phyloP scores from a whole-genome alignment of 345 rosid genomes.

The Eucalyptus sp. region DNA sequence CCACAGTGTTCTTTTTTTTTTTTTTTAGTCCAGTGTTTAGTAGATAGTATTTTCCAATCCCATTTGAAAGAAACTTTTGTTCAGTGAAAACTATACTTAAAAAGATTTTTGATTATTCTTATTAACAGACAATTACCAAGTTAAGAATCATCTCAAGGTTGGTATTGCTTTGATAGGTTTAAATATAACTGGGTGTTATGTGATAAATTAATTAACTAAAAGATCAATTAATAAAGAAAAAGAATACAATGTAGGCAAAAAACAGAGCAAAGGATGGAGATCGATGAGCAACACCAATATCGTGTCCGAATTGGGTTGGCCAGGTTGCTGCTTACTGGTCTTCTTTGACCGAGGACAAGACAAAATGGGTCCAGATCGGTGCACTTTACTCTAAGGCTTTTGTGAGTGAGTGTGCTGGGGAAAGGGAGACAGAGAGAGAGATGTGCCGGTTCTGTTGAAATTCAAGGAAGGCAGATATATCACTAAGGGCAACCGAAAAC shows the following conservation, averaged over 20 bases:
- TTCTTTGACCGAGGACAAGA: neutral
- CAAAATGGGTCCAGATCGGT: neutral
- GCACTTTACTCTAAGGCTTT: neutral
- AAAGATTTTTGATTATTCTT: no score
- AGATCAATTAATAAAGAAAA: neutral
- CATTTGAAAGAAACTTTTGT: neutral
- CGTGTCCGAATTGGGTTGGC: neutral
- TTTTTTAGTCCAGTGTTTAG: neutral
- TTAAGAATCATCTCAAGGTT: neutral
- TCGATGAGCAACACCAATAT: neutral
- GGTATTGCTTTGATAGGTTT: neutral
- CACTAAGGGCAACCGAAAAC: neutral
- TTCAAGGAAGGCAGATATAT: neutral
- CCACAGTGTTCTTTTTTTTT: no score
- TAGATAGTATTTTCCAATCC: neutral
- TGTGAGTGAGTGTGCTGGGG: neutral
- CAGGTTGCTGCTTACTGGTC: neutral
- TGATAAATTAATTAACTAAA: neutral
- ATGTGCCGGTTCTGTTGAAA: neutral
- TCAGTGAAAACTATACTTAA: neutral
- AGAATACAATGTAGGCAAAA: neutral
- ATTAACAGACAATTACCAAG: no score
- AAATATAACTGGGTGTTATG: neutral
- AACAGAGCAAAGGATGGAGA: neutral
- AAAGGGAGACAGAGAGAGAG: neutral